Percentiles rank a stretch among this genome's conserved stretches.
phyloP scores from a whole-genome alignment of 345 rosid genomes.

The Eutrema yunnanense region DNA sequence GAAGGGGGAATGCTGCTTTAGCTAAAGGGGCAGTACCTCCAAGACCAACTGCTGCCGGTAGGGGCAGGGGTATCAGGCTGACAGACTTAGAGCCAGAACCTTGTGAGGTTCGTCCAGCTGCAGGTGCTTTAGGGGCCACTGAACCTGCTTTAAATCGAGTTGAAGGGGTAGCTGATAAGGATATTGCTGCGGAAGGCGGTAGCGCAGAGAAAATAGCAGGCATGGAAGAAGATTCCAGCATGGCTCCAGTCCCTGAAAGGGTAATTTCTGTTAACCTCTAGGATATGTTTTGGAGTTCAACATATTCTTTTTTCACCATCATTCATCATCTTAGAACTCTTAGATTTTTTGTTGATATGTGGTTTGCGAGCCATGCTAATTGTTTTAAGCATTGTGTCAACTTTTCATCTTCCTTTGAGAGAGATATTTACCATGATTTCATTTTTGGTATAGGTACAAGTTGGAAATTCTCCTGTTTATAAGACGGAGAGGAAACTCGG shows the following conservation, averaged over 20 bases:
- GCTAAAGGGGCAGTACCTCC: conserved; percentile 59
- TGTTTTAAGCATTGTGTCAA: neutral
- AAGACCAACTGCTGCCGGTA: conserved; percentile 74
- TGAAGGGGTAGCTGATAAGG: conserved; percentile 78
- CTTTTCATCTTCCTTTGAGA: conserved; percentile 1
- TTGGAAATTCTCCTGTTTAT: conserved; percentile 83
- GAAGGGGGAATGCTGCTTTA: conserved; percentile 90
- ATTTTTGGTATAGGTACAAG: conserved; percentile 60
- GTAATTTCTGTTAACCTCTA: conserved; percentile 34
- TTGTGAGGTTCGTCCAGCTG: conserved; percentile 57
- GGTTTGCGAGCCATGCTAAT: neutral
- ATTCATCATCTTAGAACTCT: neutral
- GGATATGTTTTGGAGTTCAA: neutral
- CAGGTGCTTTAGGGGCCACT: conserved; percentile 55
- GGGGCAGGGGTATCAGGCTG: conserved; percentile 86
- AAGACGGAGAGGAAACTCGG: conserved; percentile 85
- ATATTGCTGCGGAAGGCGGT: conserved; percentile 73
- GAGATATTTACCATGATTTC: conserved; percentile 6
- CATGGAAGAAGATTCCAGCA: conserved; percentile 74
- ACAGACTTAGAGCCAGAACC: conserved; percentile 84
- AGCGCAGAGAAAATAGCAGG: conserved; percentile 68
- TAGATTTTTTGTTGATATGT: neutral
- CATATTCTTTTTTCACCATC: neutral
- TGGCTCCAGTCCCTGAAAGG: conserved; percentile 86
- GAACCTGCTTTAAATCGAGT: conserved; percentile 62